Conservation (phyloP, 2,329 filamentous ascomycete species). For the Pseudogymnoascus pannorum region DNA sequence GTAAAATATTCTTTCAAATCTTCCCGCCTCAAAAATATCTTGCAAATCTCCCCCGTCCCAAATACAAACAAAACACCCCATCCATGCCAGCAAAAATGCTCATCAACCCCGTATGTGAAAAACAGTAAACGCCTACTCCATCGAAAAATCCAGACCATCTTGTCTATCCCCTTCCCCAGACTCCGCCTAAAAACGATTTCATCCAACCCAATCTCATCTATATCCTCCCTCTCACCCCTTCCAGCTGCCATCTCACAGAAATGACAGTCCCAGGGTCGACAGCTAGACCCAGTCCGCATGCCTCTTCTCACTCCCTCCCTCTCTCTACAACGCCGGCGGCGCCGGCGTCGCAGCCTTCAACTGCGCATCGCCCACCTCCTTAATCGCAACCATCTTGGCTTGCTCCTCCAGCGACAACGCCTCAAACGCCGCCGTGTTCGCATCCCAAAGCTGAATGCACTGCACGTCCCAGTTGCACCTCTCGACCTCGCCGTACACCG, state of each 20-base stretch:
- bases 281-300: not conserved
- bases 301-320: not conserved
- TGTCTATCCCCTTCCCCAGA: not conserved
- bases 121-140: not conserved
- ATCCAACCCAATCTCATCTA: not conserved
- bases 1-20: not conserved
- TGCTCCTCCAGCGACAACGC: slow-evolving; percentile 52
- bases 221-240: not conserved
- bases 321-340: not conserved
- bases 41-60: not conserved
- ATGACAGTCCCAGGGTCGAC: not conserved
- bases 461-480: slow-evolving; percentile 61
- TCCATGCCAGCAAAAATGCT: not conserved
- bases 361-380: slow-evolving; percentile 4
- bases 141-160: not conserved
- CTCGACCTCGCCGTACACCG: slow-evolving; percentile 63
- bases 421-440: slow-evolving; percentile 54
- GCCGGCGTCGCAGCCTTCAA: not conserved
- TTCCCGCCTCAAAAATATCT: not conserved
- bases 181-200: not conserved
- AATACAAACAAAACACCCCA: not conserved
- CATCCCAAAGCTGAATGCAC: slow-evolving; percentile 60
- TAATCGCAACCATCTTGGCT: slow-evolving; percentile 32
- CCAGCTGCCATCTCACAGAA: not conserved
- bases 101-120: not conserved